Conservation (phyloP, 208 protist species). For the Novymonas esmeraldas region DNA sequence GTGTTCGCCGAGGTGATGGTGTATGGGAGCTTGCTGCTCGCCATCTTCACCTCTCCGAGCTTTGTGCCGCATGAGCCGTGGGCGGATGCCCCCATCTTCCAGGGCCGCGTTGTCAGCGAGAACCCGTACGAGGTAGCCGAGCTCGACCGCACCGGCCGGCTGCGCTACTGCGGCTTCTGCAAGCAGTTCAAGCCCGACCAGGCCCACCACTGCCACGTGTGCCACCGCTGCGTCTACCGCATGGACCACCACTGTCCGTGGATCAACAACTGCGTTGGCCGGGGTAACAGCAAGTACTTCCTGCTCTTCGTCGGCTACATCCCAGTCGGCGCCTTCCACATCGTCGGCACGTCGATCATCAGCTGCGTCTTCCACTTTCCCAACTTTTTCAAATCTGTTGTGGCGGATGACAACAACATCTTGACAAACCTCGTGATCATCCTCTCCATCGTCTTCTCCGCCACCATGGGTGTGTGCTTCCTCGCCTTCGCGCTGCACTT, state of each 20-base stretch:
- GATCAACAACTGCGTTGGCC: conserved; percentile 88
- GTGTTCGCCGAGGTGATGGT: conserved; percentile 56
- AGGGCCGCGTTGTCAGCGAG: conserved; percentile 26
- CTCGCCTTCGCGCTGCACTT: conserved; percentile 50
- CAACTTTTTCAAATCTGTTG: conserved; percentile 13
- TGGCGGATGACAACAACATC: conserved; percentile 31
- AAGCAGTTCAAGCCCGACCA: conserved; percentile 83
- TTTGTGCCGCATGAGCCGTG: conserved; percentile 63
- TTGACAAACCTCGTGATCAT: conserved; percentile 26
- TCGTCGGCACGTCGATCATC: conserved; percentile 50
- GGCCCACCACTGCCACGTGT: conserved; percentile 79
- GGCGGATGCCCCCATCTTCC: conserved; percentile 33
- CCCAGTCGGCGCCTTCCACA: conserved; percentile 72
- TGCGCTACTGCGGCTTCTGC: conserved; percentile 78
- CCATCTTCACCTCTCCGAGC: conserved; percentile 57
- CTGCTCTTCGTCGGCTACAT: conserved; percentile 78
- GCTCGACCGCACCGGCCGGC: conserved; percentile 40
- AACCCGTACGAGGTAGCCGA: conserved; percentile 67
- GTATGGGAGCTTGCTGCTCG: conserved; percentile 54
- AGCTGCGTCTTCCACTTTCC: conserved; percentile 53
- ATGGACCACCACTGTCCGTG: conserved; percentile 92
- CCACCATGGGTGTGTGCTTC: conserved; percentile 56
- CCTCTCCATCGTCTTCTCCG: conserved; percentile 47
- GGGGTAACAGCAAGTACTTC: conserved; percentile 75
- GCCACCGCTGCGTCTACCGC: conserved; percentile 63